Conservation (phyloP, 495 filamentous ascomycete genomes). For the Neohortaea acidophila region DNA sequence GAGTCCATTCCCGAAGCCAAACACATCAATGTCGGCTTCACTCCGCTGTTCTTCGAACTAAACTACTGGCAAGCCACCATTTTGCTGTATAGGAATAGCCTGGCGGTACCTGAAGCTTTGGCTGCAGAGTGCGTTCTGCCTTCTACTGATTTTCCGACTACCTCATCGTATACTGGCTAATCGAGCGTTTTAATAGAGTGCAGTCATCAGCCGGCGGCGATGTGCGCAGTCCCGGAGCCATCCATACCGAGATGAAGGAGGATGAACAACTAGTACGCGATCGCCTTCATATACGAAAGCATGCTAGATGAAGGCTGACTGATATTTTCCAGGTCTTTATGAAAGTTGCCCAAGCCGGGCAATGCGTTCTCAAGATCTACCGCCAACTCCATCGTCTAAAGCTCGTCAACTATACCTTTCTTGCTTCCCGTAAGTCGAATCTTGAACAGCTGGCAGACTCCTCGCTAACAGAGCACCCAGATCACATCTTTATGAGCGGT, state of each 20-base stretch:
- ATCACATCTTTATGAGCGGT: slow-evolving; percentile 95
- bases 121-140: slow-evolving; percentile 70
- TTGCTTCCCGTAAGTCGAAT: no score
- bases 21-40: slow-evolving; percentile 76
- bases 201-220: slow-evolving; percentile 32
- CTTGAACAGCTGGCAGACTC: no score
- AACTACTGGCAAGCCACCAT: slow-evolving; percentile 99
- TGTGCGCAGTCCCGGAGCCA: slow-evolving; percentile 45
- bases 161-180: no score
- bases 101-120: slow-evolving; percentile 72
- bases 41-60: slow-evolving; percentile 70
- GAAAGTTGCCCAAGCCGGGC: slow-evolving; percentile 87
- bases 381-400: slow-evolving; percentile 74
- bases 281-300: no score
- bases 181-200: no score
- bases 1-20: slow-evolving; percentile 57
- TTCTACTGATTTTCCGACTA: slow-evolving; percentile 36
- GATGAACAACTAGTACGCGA: slow-evolving; percentile 87
- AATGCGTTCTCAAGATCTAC: slow-evolving; percentile 81
- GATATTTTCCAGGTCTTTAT: no score
- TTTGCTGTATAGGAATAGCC: slow-evolving; percentile 83
- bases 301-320: no score
- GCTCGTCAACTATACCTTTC: slow-evolving; percentile 87
- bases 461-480: no score
- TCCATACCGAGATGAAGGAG: slow-evolving; percentile 45